Evolutionary conservation across 2,329 filamentous ascomycete genomes (phyloP), one percentile per base, ranked within the genome.

Genomic region (Penicillium hordei): DNA sequence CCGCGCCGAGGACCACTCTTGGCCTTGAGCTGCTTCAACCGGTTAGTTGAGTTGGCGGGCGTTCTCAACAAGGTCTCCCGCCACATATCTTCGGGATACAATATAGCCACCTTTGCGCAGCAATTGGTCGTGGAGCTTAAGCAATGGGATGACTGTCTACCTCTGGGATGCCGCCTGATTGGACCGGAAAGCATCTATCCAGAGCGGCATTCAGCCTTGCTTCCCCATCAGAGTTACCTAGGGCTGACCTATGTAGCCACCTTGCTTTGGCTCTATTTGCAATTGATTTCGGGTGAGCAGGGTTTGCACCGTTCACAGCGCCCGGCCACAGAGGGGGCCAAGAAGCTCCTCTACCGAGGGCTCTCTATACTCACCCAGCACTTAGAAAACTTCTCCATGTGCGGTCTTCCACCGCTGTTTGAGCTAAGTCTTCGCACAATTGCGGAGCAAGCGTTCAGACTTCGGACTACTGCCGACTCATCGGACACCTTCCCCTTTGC

Each of bases 11-110:
- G 75, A 19, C 76, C 76, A 12, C 69, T 80, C 3, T 72, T 79
- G 33, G 73, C 78, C 25, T 67, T 82, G 21, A 85, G 82, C 66
- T 82, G 78, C 33, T 83, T 84, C 67, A 84, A 84, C 61, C 73
- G 76, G 23, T 68, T 85, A 17, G 72, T 82, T 1, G 74, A 77
- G 45, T 55, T 80, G 43, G 69, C 73, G 5, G 69, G 68, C 34
- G 69, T 73, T 2, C 56, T 76, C 36, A 76, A 76, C 51, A 75
- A 71, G 53, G 69, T 70, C 8, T 65, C 70, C 5, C 66, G 71
- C 10, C 70, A 74, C 43, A 60, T 69, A 9, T 65, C 68, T 2
- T 61, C 64, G 9, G 69, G 70, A 7, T 65, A 65, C n/a, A 70
- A 69, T 29, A 54, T 65, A 8, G 66, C 66, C 31, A 48, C 64